A percentile compares a stretch with the other conserved stretches of the same genome.
These are phyloP conservation scores for Aspergillus fumigatiaffinis DNA, from an alignment of 2,329 filamentous ascomycete genomes.

Conservation along the genomic window DNA sequence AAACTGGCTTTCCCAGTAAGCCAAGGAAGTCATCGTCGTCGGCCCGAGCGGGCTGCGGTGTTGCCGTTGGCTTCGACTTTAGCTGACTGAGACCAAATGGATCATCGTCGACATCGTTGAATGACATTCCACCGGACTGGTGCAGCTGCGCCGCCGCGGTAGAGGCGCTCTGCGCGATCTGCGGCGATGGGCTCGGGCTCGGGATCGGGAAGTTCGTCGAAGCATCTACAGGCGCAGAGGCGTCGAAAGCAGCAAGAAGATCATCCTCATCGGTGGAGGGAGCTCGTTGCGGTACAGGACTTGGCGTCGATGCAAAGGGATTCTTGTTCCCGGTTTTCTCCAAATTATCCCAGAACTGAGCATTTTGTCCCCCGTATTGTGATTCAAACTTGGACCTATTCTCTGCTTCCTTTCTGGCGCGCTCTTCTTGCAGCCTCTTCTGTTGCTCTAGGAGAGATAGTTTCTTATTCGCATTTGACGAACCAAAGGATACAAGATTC, in stretches of 20 bases:
- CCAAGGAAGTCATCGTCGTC: constrained; percentile 63
- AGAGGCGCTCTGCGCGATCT: constrained; percentile 11
- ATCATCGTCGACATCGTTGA: constrained; percentile 69
- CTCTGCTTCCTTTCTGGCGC: constrained; percentile 69
- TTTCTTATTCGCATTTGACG: constrained; percentile 55
- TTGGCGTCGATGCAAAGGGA: constrained; percentile 33
- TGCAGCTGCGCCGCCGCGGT: constrained; percentile 10
- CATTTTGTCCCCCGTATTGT: constrained; percentile 66
- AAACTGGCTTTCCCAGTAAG: constrained; percentile 56
- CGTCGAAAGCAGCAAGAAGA: constrained; percentile 59
- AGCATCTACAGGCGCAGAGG: constrained; percentile 55
- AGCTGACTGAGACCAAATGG: constrained; percentile 76
- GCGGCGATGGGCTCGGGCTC: constrained; percentile 29
- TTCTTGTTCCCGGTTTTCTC: constrained; percentile 52
- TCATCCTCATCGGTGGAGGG: constrained; percentile 55
- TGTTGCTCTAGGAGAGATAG: constrained; percentile 65
- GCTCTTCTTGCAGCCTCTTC: constrained; percentile 71
- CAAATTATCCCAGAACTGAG: constrained; percentile 71
- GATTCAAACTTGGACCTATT: constrained; percentile 66
- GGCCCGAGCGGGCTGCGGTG: constrained; percentile 42
- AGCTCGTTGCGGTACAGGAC: constrained; percentile 45
- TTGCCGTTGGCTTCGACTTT: constrained; percentile 50
- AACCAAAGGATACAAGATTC: constrained; percentile 60
- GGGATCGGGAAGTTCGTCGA: constrained; percentile 57
- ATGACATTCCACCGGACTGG: constrained; percentile 23